Evolutionary conservation across 83 land plant species (phyloP), one percentile per base, ranked within the genome.

Genomic region (Picea abies): DNA sequence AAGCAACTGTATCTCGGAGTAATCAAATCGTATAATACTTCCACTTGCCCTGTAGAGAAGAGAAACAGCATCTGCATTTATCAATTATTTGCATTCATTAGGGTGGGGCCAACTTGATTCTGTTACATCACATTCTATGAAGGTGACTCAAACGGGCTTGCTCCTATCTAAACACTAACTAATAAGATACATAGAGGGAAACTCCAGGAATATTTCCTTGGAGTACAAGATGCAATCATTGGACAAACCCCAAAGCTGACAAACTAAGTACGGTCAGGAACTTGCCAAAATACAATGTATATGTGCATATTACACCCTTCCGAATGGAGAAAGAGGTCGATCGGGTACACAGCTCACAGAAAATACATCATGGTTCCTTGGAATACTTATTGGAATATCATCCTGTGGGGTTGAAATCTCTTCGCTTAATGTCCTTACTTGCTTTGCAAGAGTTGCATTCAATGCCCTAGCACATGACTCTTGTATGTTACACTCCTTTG

Each of bases 241-340:
- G 25, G 61, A 78, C 80, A 52, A 60, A 35, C 25, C 39, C n/a
- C 35, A 78, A 25, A 16, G 37, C 32, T 78, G 80, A 15, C 80
- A 78, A 60, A 78, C 23, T 78, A 78, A 78, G 26, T 23, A 32
- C 37, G 26, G 63, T 16, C 60, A 78, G 63, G 52, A 60, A 56
- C 62, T 25, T 7, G 39, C 35, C 63, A 78, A 29, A 25, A 78
- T 78, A 73, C 77, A 41, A 41, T n/a, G n/a, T 73, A 52, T 78
- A 56, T 56, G 52, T 78, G 80, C 41, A 78, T 78, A 78, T 78
- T 90, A 90, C 19, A 84, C 90, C 41, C 91, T 89, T 17, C 87
- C 85, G 15, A 92, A 87, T 0, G 92, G 94, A 80, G 94, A 92
- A 41, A 92, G 89, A 5, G 94, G 93, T 14, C 90, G 93, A 68